Percentiles rank a stretch among this genome's conserved stretches.
Evolutionary conservation across 495 filamentous ascomycete species (phyloP).

Genomic region (Cudoniella acicularis): DNA sequence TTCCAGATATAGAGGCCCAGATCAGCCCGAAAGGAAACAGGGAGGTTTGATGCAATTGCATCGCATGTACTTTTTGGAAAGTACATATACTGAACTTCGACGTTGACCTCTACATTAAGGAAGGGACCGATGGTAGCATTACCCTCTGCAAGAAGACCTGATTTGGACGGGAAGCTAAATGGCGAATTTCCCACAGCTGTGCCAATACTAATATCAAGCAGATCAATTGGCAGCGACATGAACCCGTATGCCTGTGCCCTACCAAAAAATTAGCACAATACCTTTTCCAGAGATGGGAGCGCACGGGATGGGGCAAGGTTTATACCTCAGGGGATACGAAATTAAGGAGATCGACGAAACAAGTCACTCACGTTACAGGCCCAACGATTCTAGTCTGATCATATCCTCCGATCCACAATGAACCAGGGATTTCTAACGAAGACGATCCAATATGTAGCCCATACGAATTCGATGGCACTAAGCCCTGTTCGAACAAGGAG

Average conservation of each 20-base stretch:
- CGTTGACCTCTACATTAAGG: conserved; percentile 30
- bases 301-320: too few relatives aligned
- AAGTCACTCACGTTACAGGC: too few relatives aligned
- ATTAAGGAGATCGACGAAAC: too few relatives aligned
- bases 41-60: conserved; percentile 36
- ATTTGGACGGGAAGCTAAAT: conserved; percentile 26
- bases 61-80: conserved; percentile 42
- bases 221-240: conserved; percentile 17
- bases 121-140: conserved; percentile 24
- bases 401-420: conserved; percentile 48
- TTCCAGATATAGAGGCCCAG: conserved; percentile 43
- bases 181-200: conserved; percentile 32
- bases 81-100: conserved; percentile 39
- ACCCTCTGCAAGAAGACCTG: conserved; percentile 35
- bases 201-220: conserved; percentile 36
- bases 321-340: too few relatives aligned
- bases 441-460: conserved; percentile 53
- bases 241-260: background rate
- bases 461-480: conserved; percentile 40
- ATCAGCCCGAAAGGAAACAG: conserved; percentile 31
- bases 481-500: conserved; percentile 15
- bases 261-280: too few relatives aligned
- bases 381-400: conserved; percentile 33
- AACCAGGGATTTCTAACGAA: conserved; percentile 33
- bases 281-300: too few relatives aligned